phyloP scores from a whole-genome alignment of 257 asterid species.

The Paulownia fortunei region DNA sequence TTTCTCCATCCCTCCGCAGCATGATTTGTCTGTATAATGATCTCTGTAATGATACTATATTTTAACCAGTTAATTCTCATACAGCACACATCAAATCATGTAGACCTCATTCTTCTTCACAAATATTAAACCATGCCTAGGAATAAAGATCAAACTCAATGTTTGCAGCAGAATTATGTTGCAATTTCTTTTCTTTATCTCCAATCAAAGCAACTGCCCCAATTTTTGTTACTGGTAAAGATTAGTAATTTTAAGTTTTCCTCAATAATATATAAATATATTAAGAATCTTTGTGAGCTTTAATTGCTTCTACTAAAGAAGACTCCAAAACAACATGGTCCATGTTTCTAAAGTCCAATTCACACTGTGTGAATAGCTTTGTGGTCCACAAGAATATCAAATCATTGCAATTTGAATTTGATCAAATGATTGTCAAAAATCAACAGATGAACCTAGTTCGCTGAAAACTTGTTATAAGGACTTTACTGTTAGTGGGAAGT shows the following conservation, averaged over 20 bases:
- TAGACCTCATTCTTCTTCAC: no score
- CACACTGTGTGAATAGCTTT: neutral
- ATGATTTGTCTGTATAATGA: no score
- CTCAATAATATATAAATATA: neutral
- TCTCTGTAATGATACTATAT: neutral
- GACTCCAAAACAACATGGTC: neutral
- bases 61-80: neutral
- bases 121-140: no score
- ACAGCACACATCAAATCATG: neutral
- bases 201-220: neutral
- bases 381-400: neutral
- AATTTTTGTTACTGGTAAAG: neutral
- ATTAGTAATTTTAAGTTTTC: neutral
- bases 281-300: neutral
- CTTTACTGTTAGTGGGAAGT: slow-evolving; percentile 16
- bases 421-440: neutral
- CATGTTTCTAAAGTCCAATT: neutral
- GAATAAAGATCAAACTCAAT: neutral
- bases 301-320: neutral
- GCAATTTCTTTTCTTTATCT: neutral
- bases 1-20: neutral
- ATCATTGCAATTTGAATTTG: neutral
- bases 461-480: neutral
- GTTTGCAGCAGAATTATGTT: neutral
- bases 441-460: neutral